Evolutionary conservation across 2,329 filamentous ascomycete genomes (phyloP).

Genomic region (Pseudogymnoascus sp.): DNA sequence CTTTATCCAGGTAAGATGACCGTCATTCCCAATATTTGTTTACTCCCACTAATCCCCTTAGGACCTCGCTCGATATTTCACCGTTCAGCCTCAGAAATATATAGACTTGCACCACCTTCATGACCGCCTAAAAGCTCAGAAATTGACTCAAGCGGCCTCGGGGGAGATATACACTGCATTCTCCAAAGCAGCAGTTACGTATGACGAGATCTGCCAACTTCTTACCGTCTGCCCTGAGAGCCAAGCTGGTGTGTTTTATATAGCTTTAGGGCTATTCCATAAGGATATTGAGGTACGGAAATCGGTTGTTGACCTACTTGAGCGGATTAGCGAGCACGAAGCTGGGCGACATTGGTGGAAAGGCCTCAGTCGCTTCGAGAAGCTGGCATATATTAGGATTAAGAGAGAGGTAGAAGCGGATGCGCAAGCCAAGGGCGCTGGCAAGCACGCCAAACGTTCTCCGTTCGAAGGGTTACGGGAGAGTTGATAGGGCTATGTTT

Average conservation of each 20-base stretch:
- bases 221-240: constrained; percentile 77
- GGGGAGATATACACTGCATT: constrained; percentile 82
- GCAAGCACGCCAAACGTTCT: constrained; percentile 3
- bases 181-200: constrained; percentile 65
- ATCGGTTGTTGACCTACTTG: constrained; percentile 71
- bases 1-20: constrained; percentile 67
- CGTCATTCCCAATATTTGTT: constrained; percentile 11
- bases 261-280: constrained; percentile 88
- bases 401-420: constrained; percentile 58
- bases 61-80: not conserved
- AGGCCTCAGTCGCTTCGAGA: constrained; percentile 77
- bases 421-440: constrained; percentile 9
- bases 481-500: not conserved
- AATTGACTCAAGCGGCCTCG: constrained; percentile 67
- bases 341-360: constrained; percentile 92
- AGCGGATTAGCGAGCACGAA: constrained; percentile 76
- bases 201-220: constrained; percentile 79
- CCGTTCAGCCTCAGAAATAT: constrained; percentile 48
- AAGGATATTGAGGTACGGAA: constrained; percentile 72
- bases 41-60: not conserved
- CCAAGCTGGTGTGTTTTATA: constrained; percentile 82
- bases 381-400: constrained; percentile 75
- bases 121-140: constrained; percentile 78
- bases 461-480: not conserved
- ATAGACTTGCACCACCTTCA: constrained; percentile 88